A percentile compares a stretch with the other conserved stretches of the same genome.
phyloP scores from a whole-genome alignment of 768 basidiomycete species.

The Agaricus sinodeliciosus region DNA sequence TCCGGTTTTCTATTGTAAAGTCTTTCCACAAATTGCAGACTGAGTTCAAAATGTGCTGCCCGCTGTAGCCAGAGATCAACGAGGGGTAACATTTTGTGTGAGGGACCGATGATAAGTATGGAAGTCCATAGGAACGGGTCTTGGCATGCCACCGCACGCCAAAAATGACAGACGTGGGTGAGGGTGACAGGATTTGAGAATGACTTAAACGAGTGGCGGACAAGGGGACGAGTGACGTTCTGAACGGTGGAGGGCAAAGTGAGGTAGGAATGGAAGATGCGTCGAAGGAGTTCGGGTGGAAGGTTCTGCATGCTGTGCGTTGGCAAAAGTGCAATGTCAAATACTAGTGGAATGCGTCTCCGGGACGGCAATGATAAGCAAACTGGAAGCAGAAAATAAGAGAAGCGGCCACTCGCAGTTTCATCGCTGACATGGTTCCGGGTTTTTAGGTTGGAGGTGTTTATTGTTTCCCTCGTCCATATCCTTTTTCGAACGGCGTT shows the following conservation, averaged over 20 bases:
- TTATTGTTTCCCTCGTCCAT: no score
- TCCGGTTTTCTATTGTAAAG: neutral
- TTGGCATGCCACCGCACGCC: neutral
- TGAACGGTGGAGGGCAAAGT: neutral
- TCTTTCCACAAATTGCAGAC: neutral
- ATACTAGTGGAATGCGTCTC: no score
- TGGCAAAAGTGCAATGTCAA: no score
- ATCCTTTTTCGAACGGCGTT: no score
- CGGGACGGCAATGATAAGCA: no score
- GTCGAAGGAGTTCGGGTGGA: neutral
- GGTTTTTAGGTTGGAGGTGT: no score
- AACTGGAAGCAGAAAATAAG: no score
- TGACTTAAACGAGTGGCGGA: neutral
- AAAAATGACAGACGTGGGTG: slow-evolving; percentile 1
- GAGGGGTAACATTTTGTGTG: neutral
- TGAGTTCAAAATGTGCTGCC: neutral
- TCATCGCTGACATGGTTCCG: no score
- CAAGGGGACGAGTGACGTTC: neutral
- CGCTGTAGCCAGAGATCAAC: neutral
- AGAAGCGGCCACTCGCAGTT: no score
- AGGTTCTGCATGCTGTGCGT: neutral
- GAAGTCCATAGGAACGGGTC: neutral
- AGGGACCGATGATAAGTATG: neutral
- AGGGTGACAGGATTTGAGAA: neutral
- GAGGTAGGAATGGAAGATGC: neutral